Conservation (phyloP, 1,284 basidiomycete genomes). For the Filobasidium uniguttulatum region DNA sequence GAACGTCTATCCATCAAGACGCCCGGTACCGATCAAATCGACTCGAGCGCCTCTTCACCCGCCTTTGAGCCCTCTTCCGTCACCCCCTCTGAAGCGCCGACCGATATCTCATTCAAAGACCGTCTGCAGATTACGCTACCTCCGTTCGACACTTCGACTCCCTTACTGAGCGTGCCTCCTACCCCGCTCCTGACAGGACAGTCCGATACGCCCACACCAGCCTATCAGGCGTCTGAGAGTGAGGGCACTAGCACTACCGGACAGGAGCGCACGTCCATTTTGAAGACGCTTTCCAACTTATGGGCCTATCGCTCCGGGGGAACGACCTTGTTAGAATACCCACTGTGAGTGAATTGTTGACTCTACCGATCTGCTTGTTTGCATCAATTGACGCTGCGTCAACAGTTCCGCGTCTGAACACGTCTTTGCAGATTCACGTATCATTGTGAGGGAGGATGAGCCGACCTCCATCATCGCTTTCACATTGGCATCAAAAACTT, state of each 20-base stretch:
- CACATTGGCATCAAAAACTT: constrained; percentile 79
- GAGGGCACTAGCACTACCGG: constrained; percentile 37
- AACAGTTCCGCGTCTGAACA: constrained; percentile 50
- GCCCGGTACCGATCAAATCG: neutral
- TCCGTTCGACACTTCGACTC: constrained; percentile 35
- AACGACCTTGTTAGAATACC: constrained; percentile 44
- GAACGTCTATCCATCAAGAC: neutral
- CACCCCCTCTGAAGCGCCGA: constrained; percentile 9
- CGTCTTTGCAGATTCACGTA: constrained; percentile 86
- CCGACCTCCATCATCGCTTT: constrained; percentile 96
- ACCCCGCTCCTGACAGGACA: constrained; percentile 27
- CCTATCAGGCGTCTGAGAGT: constrained; percentile 36
- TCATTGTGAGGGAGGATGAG: constrained; percentile 93
- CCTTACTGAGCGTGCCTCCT: constrained; percentile 32
- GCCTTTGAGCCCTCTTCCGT: constrained; percentile 5
- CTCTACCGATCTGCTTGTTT: too few relatives aligned
- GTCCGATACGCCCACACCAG: constrained; percentile 19
- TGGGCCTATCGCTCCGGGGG: constrained; percentile 52
- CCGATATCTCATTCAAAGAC: constrained; percentile 19
- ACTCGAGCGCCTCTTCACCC: neutral
- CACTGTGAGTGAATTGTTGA: constrained; percentile 35
- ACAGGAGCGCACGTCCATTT: constrained; percentile 57
- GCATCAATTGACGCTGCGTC: too few relatives aligned
- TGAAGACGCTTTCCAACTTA: constrained; percentile 73
- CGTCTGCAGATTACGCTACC: constrained; percentile 35